Percentiles rank a stretch among this genome's conserved stretches.
These are phyloP conservation scores for Xylogone sp. DNA, from an alignment of 2,329 filamentous ascomycete genomes.

Conservation along the genomic window DNA sequence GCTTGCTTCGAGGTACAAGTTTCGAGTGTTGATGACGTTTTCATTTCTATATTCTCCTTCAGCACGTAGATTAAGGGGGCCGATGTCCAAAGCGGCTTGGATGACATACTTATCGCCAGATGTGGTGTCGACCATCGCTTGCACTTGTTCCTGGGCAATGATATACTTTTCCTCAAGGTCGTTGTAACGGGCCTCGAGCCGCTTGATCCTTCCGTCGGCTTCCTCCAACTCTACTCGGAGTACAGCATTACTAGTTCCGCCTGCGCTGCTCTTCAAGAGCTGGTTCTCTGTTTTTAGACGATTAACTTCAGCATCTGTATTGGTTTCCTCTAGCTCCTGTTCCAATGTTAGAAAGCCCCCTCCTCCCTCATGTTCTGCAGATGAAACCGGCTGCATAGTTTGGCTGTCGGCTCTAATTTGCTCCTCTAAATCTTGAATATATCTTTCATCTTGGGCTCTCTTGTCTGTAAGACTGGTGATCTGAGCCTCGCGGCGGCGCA, in stretches of 20 bases:
- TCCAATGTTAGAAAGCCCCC: slow-evolving; percentile 44
- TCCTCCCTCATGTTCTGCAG: slow-evolving; percentile 1
- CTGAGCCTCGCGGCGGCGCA: slow-evolving; percentile 22
- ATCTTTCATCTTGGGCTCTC: slow-evolving; percentile 40
- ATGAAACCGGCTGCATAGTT: slow-evolving; percentile 13
- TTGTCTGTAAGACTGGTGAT: slow-evolving; percentile 31
- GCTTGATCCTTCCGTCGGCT: slow-evolving; percentile 44
- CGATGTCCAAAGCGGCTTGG: slow-evolving; percentile 29
- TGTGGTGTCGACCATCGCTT: slow-evolving; percentile 47
- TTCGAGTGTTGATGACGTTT: slow-evolving; percentile 48
- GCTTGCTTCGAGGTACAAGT: slow-evolving; percentile 39
- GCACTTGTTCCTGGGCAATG: slow-evolving; percentile 54
- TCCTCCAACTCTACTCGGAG: slow-evolving; percentile 55
- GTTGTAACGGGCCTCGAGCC: slow-evolving; percentile 51
- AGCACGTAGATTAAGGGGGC: slow-evolving; percentile 38
- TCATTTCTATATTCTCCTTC: slow-evolving; percentile 45
- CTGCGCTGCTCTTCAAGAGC: slow-evolving; percentile 50
- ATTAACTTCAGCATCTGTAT: slow-evolving; percentile 47
- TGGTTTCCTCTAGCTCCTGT: slow-evolving; percentile 50
- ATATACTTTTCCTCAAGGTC: slow-evolving; percentile 56
- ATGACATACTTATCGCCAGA: slow-evolving; percentile 54
- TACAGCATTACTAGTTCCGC: slow-evolving; percentile 49
- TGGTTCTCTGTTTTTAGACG: slow-evolving; percentile 60
- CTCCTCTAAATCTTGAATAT: slow-evolving; percentile 53
- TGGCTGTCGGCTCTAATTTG: slow-evolving; percentile 30